These are phyloP conservation scores for Annulohypoxylon maeteangense DNA, from an alignment of 495 filamentous ascomycete genomes.

Conservation along the genomic window DNA sequence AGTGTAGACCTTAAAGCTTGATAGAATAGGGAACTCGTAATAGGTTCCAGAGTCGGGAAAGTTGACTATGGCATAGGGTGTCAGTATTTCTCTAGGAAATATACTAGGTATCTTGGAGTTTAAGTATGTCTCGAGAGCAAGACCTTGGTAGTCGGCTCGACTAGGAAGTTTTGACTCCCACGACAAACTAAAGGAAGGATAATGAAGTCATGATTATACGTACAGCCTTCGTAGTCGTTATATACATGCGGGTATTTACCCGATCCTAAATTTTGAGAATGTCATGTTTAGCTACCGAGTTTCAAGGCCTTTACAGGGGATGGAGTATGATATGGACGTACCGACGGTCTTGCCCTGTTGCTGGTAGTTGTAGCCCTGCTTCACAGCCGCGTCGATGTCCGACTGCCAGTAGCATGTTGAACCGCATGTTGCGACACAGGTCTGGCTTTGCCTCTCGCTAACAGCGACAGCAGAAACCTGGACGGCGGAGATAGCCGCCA, in stretches of 20 bases:
- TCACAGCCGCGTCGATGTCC: conserved; percentile 60
- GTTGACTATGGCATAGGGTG: not conserved
- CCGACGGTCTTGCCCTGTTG: conserved; percentile 55
- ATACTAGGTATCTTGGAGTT: too few relatives aligned
- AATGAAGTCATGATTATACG: too few relatives aligned
- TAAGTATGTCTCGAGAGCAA: too few relatives aligned
- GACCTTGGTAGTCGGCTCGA: too few relatives aligned
- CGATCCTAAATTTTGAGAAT: conserved; percentile 32
- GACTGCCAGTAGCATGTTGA: conserved; percentile 50
- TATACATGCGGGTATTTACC: conserved; percentile 76
- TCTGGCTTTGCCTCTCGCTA: conserved; percentile 33
- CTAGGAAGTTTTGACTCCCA: too few relatives aligned
- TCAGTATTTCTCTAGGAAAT: not conserved
- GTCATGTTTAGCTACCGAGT: conserved; percentile 12
- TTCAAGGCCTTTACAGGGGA: too few relatives aligned
- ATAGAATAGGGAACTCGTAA: conserved; percentile 78
- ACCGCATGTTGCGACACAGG: conserved; percentile 54
- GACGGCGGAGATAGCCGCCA: conserved; percentile 44
- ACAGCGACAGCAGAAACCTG: conserved; percentile 48
- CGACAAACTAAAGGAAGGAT: too few relatives aligned
- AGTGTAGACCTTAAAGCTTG: conserved; percentile 61
- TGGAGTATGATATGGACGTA: conserved; percentile 27
- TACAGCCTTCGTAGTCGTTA: conserved; percentile 73
- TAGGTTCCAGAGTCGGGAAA: conserved; percentile 68
- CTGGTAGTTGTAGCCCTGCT: conserved; percentile 62